Evolutionary conservation across 169 alveolate species (phyloP), one percentile per base, ranked within the genome.

Genomic region (Eimeria praecox): DNA sequence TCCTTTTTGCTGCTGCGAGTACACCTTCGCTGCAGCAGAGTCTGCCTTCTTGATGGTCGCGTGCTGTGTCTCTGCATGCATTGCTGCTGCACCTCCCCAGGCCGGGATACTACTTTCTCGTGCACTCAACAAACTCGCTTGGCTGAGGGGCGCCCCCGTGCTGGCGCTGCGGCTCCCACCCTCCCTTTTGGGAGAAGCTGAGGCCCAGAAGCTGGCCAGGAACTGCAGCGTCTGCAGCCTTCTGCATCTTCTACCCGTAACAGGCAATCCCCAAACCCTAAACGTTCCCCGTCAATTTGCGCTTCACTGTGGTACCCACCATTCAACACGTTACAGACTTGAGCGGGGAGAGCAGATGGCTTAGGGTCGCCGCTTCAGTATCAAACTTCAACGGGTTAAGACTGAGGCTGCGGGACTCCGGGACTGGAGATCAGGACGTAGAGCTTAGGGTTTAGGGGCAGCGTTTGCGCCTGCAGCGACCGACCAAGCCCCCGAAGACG

Each of bases 101-200:
- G 80, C 14, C 30, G 93, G 93, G 56, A 12, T 62, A 27, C 93
- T 86, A 82, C 80, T 86, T 27, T 54, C 93, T 40, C 59, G 93
- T 6, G 77, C 93, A 35, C n/a, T 86, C 3, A 86, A 86, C 93
- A 86, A 62, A 38, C 82, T 86, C 46, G 93, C 93, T 27, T 86
- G 93, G 93, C 62, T 86, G 40, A 80, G 93, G 6, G 59, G 66
- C 10, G 56, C 62, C 82, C 93, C 93, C 49, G 40, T 86, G 49
- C 44, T 86, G 44, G 77, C 80, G 24, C 54, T 86, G 27, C 93
- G 62, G 38, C 77, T 86, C 46, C 80, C 93, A 33, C 93, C 93
- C 27, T 54, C 93, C 44, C 93, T 86, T 40, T 54, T 86, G 38
- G 82, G 62, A 33, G 62, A 42, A 20, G 59, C 56, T 22, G 62